These are phyloP conservation scores for Euryodendron excelsum DNA, from an alignment of 148 eudicot species.

Conservation along the genomic window DNA sequence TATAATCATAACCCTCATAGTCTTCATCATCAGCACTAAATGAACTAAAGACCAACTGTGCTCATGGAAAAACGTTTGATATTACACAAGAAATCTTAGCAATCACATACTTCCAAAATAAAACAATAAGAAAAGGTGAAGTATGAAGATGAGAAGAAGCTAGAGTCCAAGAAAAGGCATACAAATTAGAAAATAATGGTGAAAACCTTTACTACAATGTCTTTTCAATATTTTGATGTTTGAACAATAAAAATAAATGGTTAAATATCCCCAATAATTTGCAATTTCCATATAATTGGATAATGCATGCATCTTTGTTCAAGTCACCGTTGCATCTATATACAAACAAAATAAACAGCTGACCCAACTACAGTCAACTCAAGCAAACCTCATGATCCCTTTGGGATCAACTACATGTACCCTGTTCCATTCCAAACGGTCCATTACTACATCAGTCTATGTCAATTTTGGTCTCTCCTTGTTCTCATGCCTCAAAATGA, in stretches of 20 bases:
- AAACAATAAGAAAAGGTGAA: not conserved
- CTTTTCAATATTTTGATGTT: not conserved
- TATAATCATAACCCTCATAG: constrained; percentile 84
- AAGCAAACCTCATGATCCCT: not conserved
- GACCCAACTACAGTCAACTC: not conserved
- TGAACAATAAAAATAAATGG: not conserved
- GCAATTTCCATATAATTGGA: not conserved
- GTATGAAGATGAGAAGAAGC: not conserved
- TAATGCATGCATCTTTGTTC: not conserved
- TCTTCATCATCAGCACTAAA: constrained; percentile 75
- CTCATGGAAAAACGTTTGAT: constrained; percentile 9
- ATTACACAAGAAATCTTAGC: not conserved
- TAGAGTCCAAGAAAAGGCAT: not conserved
- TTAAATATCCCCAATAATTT: not conserved
- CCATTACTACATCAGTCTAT: not conserved
- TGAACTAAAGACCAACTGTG: constrained; percentile 78
- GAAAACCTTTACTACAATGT: too few relatives aligned
- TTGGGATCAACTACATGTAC: not conserved
- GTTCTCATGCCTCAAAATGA: not conserved
- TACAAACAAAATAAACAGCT: too few relatives aligned
- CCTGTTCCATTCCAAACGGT: not conserved
- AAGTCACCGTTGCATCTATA: too few relatives aligned
- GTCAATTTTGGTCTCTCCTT: not conserved
- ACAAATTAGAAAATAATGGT: not conserved
- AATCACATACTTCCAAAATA: not conserved